phyloP scores from a whole-genome alignment of 106 monocot genomes.

The Iris macrosiphon region DNA sequence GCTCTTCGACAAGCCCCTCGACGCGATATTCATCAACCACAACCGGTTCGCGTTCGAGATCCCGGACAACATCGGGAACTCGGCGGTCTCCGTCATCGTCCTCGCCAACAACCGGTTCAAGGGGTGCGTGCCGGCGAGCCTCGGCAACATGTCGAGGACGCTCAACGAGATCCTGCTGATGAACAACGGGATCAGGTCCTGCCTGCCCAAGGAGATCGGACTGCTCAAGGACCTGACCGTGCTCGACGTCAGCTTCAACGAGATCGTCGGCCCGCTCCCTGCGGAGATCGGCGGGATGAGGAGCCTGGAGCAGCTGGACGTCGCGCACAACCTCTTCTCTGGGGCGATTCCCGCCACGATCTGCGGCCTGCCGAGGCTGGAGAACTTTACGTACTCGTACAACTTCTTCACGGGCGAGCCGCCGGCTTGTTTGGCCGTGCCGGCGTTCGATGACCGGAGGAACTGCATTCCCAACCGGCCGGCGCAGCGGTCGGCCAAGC shows the following conservation, averaged over 20 bases:
- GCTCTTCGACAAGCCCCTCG: conserved; percentile 37
- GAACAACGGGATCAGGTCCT: conserved; percentile 67
- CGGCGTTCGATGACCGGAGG: conserved; percentile 29
- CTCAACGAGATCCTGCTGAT: conserved; percentile 73
- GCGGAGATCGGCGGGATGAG: conserved; percentile 17
- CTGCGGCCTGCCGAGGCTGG: conserved; percentile 38
- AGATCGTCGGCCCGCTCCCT: conserved; percentile 56
- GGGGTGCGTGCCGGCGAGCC: conserved; percentile 82
- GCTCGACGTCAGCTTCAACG: conserved; percentile 69
- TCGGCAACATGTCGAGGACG: conserved; percentile 73
- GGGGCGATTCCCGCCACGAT: conserved; percentile 43
- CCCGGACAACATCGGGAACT: conserved; percentile 75
- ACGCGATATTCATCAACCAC: conserved; percentile 60
- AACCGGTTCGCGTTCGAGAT: conserved; percentile 54
- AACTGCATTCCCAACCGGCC: conserved; percentile 48
- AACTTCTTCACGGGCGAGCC: conserved; percentile 71
- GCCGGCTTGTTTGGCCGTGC: conserved; percentile 29
- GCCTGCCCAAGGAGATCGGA: conserved; percentile 56
- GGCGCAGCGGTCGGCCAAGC: conserved; percentile 26
- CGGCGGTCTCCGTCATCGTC: conserved; percentile 72
- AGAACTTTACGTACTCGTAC: conserved; percentile 67
- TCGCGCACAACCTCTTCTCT: conserved; percentile 50
- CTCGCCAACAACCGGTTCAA: conserved; percentile 78
- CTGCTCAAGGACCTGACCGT: conserved; percentile 55
- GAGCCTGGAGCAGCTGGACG: conserved; percentile 60